These are phyloP conservation scores for Helianthus tuberosus DNA, from an alignment of 129 eudicot genomes.

Conservation along the genomic window DNA sequence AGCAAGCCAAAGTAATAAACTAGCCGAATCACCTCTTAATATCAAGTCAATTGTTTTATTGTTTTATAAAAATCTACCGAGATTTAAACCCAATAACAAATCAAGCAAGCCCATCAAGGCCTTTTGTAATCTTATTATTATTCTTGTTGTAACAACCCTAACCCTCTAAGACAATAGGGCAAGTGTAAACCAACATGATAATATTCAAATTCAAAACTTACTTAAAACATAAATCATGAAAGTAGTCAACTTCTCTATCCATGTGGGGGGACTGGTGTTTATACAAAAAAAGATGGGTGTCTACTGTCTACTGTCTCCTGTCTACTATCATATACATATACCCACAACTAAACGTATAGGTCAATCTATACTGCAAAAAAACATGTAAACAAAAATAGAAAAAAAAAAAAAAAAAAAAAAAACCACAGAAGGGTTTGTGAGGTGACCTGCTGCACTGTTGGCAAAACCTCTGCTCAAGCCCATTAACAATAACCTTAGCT, in stretches of 20 bases:
- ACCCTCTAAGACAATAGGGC: neutral
- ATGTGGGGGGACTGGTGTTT: neutral
- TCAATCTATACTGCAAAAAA: neutral
- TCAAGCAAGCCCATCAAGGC: constrained; percentile 6
- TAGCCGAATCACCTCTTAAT: neutral
- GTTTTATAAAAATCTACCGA: too few relatives aligned
- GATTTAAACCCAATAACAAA: neutral
- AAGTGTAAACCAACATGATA: neutral
- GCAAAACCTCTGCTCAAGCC: constrained; percentile 89
- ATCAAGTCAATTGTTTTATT: neutral
- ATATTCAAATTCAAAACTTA: neutral
- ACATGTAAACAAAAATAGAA: neutral
- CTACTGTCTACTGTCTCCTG: neutral
- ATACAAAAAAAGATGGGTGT: neutral
- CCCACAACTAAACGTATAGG: neutral
- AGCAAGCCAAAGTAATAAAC: neutral
- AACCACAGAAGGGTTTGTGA: neutral
- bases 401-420: neutral
- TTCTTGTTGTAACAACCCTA: neutral
- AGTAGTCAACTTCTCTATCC: neutral
- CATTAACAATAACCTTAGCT: constrained; percentile 71
- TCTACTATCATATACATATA: neutral
- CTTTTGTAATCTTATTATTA: neutral
- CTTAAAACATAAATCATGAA: constrained; percentile 5
- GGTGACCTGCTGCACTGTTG: constrained; percentile 98